Percentiles rank a stretch among this genome's conserved stretches.
Evolutionary conservation across 352 stramenopile genomes (phyloP).

Genomic region (Phytophthora litchii): DNA sequence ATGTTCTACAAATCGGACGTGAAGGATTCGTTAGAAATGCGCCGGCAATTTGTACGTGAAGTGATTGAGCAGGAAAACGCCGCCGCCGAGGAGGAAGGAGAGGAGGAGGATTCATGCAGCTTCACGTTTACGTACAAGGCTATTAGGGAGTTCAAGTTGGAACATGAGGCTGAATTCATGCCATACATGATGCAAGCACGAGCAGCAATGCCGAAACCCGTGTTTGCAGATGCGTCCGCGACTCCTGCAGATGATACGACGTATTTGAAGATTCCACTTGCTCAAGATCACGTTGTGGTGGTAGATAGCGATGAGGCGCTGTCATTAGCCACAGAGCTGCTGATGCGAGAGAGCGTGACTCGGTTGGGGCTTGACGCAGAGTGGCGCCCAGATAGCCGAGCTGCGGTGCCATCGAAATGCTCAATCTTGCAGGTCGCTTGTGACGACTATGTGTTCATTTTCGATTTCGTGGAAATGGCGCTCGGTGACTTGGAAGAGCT

Average conservation of each 20-base stretch:
- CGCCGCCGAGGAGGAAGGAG: slow-evolving; percentile 27
- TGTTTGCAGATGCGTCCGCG: slow-evolving; percentile 36
- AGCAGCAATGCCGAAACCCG: slow-evolving; percentile 31
- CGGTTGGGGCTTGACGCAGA: slow-evolving; percentile 71
- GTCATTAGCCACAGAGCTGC: slow-evolving; percentile 48
- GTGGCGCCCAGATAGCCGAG: slow-evolving; percentile 62
- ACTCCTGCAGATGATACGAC: slow-evolving; percentile 31
- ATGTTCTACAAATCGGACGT: slow-evolving; percentile 68
- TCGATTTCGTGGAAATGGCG: slow-evolving; percentile 59
- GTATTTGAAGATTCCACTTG: slow-evolving; percentile 61
- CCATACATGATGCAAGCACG: slow-evolving; percentile 51
- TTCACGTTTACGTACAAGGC: slow-evolving; percentile 51
- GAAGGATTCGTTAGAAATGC: slow-evolving; percentile 51
- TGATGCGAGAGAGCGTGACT: slow-evolving; percentile 46
- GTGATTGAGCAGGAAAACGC: slow-evolving; percentile 69
- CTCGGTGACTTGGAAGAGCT: slow-evolving; percentile 73
- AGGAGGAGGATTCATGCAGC: slow-evolving; percentile 30
- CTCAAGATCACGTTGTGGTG: slow-evolving; percentile 49
- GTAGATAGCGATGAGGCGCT: slow-evolving; percentile 67
- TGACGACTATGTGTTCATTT: slow-evolving; percentile 69
- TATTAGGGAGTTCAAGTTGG: slow-evolving; percentile 66
- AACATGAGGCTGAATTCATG: slow-evolving; percentile 75
- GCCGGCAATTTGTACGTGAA: slow-evolving; percentile 63
- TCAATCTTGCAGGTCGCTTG: slow-evolving; percentile 75
- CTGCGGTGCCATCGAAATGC: slow-evolving; percentile 58